These are phyloP conservation scores for Venturia effusa DNA, from an alignment of 2,329 filamentous ascomycete species.

Conservation along the genomic window DNA sequence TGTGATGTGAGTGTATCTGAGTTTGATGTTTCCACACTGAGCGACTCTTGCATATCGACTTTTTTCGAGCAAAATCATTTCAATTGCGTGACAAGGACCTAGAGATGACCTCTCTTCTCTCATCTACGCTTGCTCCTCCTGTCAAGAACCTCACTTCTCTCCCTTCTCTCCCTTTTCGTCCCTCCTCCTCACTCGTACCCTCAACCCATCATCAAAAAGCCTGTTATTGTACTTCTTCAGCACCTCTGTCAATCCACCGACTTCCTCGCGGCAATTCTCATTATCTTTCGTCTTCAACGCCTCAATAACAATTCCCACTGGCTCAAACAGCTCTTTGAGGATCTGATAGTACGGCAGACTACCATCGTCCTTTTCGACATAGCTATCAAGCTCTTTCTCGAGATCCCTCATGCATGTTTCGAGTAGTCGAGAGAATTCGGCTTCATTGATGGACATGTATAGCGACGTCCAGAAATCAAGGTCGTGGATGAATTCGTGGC, in stretches of 20 bases:
- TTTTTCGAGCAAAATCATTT: no score
- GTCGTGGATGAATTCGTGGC: neutral
- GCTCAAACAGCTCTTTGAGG: neutral
- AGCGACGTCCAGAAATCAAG: neutral
- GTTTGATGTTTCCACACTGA: neutral
- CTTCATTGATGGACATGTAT: neutral
- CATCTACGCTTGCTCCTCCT: neutral
- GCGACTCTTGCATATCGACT: neutral
- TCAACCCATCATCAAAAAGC: neutral
- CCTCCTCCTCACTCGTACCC: neutral
- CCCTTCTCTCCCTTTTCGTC: neutral
- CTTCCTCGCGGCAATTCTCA: neutral
- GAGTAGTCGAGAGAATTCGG: neutral
- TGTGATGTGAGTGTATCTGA: neutral
- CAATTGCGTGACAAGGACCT: neutral
- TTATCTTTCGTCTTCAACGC: neutral
- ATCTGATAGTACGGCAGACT: neutral
- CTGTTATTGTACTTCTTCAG: neutral
- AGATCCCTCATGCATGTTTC: neutral
- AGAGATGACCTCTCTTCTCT: neutral
- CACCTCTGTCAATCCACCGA: neutral
- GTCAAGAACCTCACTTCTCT: neutral
- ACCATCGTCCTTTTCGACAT: neutral
- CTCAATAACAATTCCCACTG: neutral
- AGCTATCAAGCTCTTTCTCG: neutral